Evolutionary conservation across 2,329 filamentous ascomycete species (phyloP).

Genomic region (Pseudogymnoascus sp.): DNA sequence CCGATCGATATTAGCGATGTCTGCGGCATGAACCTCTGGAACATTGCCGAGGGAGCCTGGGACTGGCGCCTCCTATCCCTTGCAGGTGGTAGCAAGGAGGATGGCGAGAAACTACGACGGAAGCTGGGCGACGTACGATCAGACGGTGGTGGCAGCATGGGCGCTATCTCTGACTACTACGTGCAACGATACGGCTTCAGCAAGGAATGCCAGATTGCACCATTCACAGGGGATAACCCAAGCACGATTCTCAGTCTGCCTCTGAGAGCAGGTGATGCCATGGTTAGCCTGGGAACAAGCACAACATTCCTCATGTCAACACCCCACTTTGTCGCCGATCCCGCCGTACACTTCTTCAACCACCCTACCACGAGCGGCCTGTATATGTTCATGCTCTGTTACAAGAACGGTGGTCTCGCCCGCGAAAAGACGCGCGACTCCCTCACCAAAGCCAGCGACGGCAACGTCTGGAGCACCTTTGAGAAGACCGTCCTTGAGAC

Average conservation of each 20-base stretch:
- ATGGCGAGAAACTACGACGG: slow-evolving; percentile 56
- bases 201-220: slow-evolving; percentile 65
- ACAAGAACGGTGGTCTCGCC: slow-evolving; percentile 94
- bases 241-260: slow-evolving; percentile 89
- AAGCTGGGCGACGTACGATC: slow-evolving; percentile 76
- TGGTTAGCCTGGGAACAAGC: slow-evolving; percentile 88
- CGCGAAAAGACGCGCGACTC: slow-evolving; percentile 82
- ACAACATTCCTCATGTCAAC: slow-evolving; percentile 98
- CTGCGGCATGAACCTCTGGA: slow-evolving; percentile 95
- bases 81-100: slow-evolving; percentile 43
- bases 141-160: slow-evolving; percentile 75
- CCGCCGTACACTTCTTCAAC: slow-evolving; percentile 95
- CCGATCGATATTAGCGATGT: slow-evolving; percentile 92
- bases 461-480: slow-evolving; percentile 70
- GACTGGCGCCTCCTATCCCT: slow-evolving; percentile 68
- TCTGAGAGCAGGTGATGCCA: slow-evolving; percentile 79
- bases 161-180: slow-evolving; percentile 72
- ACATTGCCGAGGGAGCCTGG: slow-evolving; percentile 69
- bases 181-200: slow-evolving; percentile 70
- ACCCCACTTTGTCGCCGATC: slow-evolving; percentile 80
- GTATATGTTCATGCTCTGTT: slow-evolving; percentile 99
- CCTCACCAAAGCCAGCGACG: slow-evolving; percentile 49
- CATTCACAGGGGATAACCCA: slow-evolving; percentile 94
- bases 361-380: slow-evolving; percentile 83
- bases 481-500: slow-evolving; percentile 64